Percentiles rank a stretch among this genome's conserved stretches.
Evolutionary conservation across 2,329 filamentous ascomycete species (phyloP).

Genomic region (Penicillium sp.): DNA sequence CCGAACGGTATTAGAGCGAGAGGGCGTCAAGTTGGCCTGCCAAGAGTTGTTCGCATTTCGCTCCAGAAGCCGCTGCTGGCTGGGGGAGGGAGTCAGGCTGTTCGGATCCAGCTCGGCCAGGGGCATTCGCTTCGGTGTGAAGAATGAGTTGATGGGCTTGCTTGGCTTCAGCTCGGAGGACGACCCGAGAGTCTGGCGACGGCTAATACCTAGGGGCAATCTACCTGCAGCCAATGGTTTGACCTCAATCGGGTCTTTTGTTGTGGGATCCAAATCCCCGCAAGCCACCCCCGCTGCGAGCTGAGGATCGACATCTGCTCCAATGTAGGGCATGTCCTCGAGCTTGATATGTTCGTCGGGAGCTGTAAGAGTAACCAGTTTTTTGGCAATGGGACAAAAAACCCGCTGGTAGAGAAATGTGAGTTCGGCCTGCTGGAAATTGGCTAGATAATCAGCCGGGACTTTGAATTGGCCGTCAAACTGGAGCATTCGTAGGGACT

Average conservation of each 20-base stretch:
- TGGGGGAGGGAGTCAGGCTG: conserved; percentile 60
- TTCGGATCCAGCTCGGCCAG: conserved; percentile 64
- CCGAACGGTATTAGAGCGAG: conserved; percentile 31
- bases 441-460: conserved; percentile 71
- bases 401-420: conserved; percentile 95
- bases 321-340: conserved; percentile 74
- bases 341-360: conserved; percentile 58
- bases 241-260: conserved; percentile 59
- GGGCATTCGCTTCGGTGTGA: conserved; percentile 58
- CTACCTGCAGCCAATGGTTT: conserved; percentile 31
- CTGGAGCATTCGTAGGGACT: conserved; percentile 71
- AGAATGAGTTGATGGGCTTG: conserved; percentile 59
- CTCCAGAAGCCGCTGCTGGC: conserved; percentile 55
- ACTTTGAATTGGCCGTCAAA: conserved; percentile 83
- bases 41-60: conserved; percentile 51
- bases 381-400: conserved; percentile 68
- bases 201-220: conserved; percentile 31
- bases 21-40: conserved; percentile 48
- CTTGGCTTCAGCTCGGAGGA: conserved; percentile 53
- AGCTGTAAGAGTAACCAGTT: conserved; percentile 69
- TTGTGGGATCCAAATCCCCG: conserved; percentile 84
- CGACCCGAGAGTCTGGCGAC: conserved; percentile 40
- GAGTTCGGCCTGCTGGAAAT: conserved; percentile 79
- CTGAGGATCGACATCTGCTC: conserved; percentile 61
- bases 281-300: conserved; percentile 67